Base-by-base conservation (phyloP, 2,329 filamentous ascomycete species). In the Apiospora hydei region DNA sequence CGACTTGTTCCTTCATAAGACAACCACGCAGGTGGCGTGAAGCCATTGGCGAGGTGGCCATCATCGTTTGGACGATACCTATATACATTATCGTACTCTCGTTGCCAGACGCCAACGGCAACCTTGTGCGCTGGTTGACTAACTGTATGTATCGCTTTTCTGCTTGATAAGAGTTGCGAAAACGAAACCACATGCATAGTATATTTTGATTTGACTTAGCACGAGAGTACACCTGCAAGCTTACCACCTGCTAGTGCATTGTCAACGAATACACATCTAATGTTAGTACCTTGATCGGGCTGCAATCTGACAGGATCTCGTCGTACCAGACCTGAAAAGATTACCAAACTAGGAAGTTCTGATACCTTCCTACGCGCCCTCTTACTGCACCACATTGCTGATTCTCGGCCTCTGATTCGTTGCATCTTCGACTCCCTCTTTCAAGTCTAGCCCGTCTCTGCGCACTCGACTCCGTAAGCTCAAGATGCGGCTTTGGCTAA, bases 311-410 rank as follows among this genome's bases (percentile, higher is more conserved):
- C 21, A 64, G 53, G 53, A 61, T 61, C 53, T 7, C 16, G 51
- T 57, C 26, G 51, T 57, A 57, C 51, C 51, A 38, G 26, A 18
- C 57, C 57, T 64, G 34, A 10, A 64, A 64, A 41, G 57, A 64
- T 21, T 64, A n/a, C 57, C 34, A 10, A 64, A 64, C 57, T 64
- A 64, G 57, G 57, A 64, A 64, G 30, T 41, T 64, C 18, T 64
- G 57, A 64, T 24, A 41, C 57, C 57, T 64, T 64, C 18, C 34
- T 13, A 34, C 57, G 41, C 34, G 30, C 21, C 53, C 53, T 61
- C 53, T 61, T 38, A 21, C 53, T 61, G 30, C 57, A 64, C 57
- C 57, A 64, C 57, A 64, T 64, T 64, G 57, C 8, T n/a, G 57
- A n/a, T 64, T n/a, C 57, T 64, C 18, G 14, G 57, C 57, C 21